These are phyloP conservation scores for Schoenoplectus triqueter DNA, from an alignment of 202 grass and related monocot species.

Conservation along the genomic window DNA sequence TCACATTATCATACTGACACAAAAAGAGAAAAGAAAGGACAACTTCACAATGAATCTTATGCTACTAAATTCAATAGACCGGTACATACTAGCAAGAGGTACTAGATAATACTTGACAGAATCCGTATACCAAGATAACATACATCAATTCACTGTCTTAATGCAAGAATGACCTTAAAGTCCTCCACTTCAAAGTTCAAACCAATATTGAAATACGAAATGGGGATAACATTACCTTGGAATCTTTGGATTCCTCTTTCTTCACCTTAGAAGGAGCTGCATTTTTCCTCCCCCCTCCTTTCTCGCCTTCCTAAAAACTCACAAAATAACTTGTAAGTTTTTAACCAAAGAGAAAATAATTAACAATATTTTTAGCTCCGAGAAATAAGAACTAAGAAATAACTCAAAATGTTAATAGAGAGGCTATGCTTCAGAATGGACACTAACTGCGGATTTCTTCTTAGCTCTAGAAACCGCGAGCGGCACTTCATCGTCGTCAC, in stretches of 20 bases:
- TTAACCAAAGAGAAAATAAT: constrained; percentile 19
- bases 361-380: not conserved
- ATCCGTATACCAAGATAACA: constrained; percentile 20
- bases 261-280: constrained; percentile 55
- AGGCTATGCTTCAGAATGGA: constrained; percentile 26
- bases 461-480: constrained; percentile 31
- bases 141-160: constrained; percentile 3
- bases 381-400: constrained; percentile 15
- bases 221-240: constrained; percentile 39
- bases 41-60: not conserved
- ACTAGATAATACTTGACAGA: constrained; percentile 26
- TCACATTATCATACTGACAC: too few species aligned
- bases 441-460: constrained; percentile 41
- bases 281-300: constrained; percentile 39
- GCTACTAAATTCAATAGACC: not conserved
- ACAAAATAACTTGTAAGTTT: not conserved
- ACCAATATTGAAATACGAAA: constrained; percentile 9
- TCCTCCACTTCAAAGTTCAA: constrained; percentile 8
- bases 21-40: too few species aligned
- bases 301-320: constrained; percentile 54
- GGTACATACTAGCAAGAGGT: constrained; percentile 20
- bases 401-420: not conserved
- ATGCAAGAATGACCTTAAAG: constrained; percentile 36
- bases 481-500: constrained; percentile 40
- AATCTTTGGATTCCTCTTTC: constrained; percentile 66